Evolutionary conservation across 305 asterid genomes (phyloP), one percentile per base, ranked within the genome.

Genomic region (Euphrasia arctica): DNA sequence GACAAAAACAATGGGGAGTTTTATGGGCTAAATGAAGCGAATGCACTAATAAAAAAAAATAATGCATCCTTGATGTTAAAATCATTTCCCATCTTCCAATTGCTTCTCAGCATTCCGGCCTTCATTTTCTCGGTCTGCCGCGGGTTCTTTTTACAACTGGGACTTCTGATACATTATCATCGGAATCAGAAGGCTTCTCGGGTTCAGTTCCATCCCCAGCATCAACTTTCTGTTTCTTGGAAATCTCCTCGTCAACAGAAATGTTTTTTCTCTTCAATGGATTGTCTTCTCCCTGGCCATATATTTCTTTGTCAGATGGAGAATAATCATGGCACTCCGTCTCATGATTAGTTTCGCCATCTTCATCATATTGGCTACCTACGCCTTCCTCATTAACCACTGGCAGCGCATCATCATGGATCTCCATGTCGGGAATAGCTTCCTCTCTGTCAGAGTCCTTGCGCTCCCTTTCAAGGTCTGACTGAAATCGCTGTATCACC

Each of bases 401-500:
- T 13, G 55, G 28, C 3, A 29, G 22, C 22, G 22, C 34, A 2
- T 4, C 34, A 29, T 29, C 34, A 29, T 29, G 34, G 34, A 29
- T 29, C 34, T 29, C 34, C 28, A 66, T 61, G 27, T 64, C 60
- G 18, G 75, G 11, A 52, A 49, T 63, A 1, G 12, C 65, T 70
- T 59, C 79, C 64, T 54, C 74, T 13, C 64, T 58, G 32, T 65
- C 45, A 4, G 78, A 66, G 18, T 60, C 27, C 3, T 64, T 39
- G 47, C 68, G 77, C 25, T 74, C 79, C 61, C 76, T 74, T 4
- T 78, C 66, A 45, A 78, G 47, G 54, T 68, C 76, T 0, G 61
- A 22, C 60, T 79, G 84, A 60, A 90, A 66, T 62, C 76, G 82
- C 75, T 77, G 83, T 31, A 90, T 90, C 43, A 81, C 91, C 65